These are phyloP conservation scores for Aquilaria yunnanensis DNA, from an alignment of 345 rosid genomes.

Conservation along the genomic window DNA sequence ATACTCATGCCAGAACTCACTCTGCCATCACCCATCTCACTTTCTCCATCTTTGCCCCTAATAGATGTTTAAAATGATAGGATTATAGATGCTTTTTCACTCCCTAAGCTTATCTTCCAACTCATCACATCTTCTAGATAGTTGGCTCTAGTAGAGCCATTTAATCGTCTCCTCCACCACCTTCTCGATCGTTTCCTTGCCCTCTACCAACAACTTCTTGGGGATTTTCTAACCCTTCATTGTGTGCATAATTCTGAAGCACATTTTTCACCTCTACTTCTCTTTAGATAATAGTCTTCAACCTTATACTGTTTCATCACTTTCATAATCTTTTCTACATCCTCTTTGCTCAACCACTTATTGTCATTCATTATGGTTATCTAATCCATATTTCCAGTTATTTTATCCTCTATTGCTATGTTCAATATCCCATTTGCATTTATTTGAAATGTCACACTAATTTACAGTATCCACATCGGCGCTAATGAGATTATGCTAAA, in stretches of 20 bases:
- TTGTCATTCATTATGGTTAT: constrained; percentile 23
- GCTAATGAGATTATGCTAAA: constrained; percentile 18
- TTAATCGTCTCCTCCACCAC: constrained; percentile 12
- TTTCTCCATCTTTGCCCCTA: constrained; percentile 8
- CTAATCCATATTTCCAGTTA: constrained; percentile 16
- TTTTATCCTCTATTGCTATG: constrained; percentile 18
- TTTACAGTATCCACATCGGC: constrained; percentile 17
- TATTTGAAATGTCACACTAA: constrained; percentile 16
- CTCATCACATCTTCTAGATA: constrained; percentile 15
- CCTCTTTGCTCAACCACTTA: constrained; percentile 18
- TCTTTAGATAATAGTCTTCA: constrained; percentile 21
- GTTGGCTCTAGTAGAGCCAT: constrained; percentile 17
- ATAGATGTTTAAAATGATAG: constrained; percentile 18
- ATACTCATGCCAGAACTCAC: constrained; percentile 9
- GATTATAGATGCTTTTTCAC: constrained; percentile 14
- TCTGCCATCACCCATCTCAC: constrained; percentile 10
- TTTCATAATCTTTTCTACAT: constrained; percentile 18
- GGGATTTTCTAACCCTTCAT: constrained; percentile 18
- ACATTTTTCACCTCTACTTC: constrained; percentile 23
- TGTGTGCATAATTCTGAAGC: constrained; percentile 19
- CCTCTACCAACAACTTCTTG: constrained; percentile 4
- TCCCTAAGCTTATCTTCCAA: constrained; percentile 20
- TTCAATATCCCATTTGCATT: constrained; percentile 23
- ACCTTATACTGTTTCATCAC: constrained; percentile 22
- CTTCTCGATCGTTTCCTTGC: constrained; percentile 13